Base-by-base conservation (phyloP, 352 stramenopile species). In the Globisporangium paddicum region DNA sequence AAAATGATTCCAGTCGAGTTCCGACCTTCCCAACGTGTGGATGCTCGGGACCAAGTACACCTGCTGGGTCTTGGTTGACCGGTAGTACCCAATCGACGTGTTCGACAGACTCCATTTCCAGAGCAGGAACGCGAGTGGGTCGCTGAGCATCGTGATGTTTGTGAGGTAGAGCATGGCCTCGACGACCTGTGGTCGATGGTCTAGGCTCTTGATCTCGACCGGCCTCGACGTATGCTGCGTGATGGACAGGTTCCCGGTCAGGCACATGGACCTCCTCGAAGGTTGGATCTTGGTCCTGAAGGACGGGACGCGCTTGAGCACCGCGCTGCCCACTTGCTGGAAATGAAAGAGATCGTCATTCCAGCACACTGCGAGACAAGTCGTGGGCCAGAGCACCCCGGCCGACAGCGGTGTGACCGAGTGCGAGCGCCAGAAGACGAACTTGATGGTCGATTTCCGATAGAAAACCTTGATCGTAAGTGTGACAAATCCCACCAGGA, bases 61-160 rank as follows among this genome's bases (percentile, higher is more conserved):
- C 1, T 37, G 56, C 16, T 50, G 18, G 2, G 56, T 62, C n/a
- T 1, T 38, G 3, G n/a, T 32, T 18, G 56, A 62, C 5, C 46
- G 46, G n/a, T 50, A 62, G 56, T 38, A 62, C 21, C 46, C 56
- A n/a, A 62, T 5, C 1, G 23, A 37, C 1, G 21, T 42, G 19
- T 19, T 55, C 9, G 45, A 34, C 8, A 38, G 10, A 30, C 25
- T 40, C 46, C 56, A 50, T 2, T 21, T 26, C 46, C 56, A 55
- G 14, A 18, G 2, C 5, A 50, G 9, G 28, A 42, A 50, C 25
- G 19, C 11, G 9, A 57, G 18, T n/a, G 56, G 56, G 6, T 63
- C 56, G 1, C 25, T 57, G 25, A 63, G 56, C 56, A 63, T 57
- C 47, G 56, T 23, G 21, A 63, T 35, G 47, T 63, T 57, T 47